Conservation (phyloP, 129 eudicot species). For the sunflower (Helianthus annuus) region HanXRQr2.0-SUNRISE NC_035440.2:164799091-164799590, state of each 20-base stretch:
- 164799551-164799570: too few relatives aligned
- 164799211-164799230: constrained; percentile 86
- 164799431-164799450: too few relatives aligned
- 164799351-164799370: not conserved
- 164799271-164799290: constrained; percentile 66
- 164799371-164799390: not conserved
- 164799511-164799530: too few relatives aligned
- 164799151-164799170: not conserved
- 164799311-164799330: constrained; percentile 73
- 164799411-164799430: constrained; percentile 13
- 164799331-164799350: constrained; percentile 66
- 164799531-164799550: too few relatives aligned
- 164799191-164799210: constrained; percentile 76
- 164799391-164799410: not conserved
- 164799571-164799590: too few relatives aligned
- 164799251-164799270: constrained; percentile 78
- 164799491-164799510: too few relatives aligned
- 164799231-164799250: constrained; percentile 87
- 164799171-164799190: constrained; percentile 46
- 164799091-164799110: constrained; percentile 65
- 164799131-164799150: constrained; percentile 20
- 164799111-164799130: constrained; percentile 53
- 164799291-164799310: constrained; percentile 81
- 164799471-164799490: too few relatives aligned
- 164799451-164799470: too few relatives aligned